Evolutionary conservation across 148 eudicot genomes (phyloP), one percentile per base, ranked within the genome.

Genomic region (Silene uniflora): DNA sequence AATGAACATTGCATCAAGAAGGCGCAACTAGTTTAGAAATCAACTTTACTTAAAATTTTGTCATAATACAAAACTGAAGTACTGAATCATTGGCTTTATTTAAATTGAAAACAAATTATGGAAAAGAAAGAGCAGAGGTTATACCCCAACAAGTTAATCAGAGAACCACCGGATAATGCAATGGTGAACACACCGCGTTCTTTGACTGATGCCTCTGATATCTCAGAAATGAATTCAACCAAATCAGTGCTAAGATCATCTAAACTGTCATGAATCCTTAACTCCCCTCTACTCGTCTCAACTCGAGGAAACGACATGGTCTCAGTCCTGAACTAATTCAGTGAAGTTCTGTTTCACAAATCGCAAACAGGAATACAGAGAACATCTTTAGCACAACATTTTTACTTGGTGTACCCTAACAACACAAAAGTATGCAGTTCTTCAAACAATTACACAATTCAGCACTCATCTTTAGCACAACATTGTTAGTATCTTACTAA

Each of bases 81-180:
- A 39, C 7, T 7, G 44, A 39, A 39, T 39, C 44, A 39, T 39
- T 39, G 44, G 44, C 44, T 39, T 7, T 9, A 39, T 0, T 39
- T 39, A 39, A 39, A 39, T 9, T 39, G 44, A 39, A 7, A 6
- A 39, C 9, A 39, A 39, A 6, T 39, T 35, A 3, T 60, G 60
- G 47, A 67, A 64, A 29, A 35, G 70, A 79, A 49, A 77, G 24
- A 62, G 67, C 16, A 74, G 27, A 42, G 7, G n/a, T 46, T 1
- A 61, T 90, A 94, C 98, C 96, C 80, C 87, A 91, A 59, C 78
- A 91, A 86, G 78, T 82, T 73, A 75, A 94, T 85, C 78, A 90
- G 89, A 62, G 97, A 94, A 71, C 98, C 98, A 73, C 98, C 97
- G 3, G 98, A 92, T 71, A 94, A 76, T 67, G 96, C 98, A 76